These are phyloP conservation scores for Tricholoma bakamatsutake DNA, from an alignment of 768 basidiomycete species.

Conservation along the genomic window DNA sequence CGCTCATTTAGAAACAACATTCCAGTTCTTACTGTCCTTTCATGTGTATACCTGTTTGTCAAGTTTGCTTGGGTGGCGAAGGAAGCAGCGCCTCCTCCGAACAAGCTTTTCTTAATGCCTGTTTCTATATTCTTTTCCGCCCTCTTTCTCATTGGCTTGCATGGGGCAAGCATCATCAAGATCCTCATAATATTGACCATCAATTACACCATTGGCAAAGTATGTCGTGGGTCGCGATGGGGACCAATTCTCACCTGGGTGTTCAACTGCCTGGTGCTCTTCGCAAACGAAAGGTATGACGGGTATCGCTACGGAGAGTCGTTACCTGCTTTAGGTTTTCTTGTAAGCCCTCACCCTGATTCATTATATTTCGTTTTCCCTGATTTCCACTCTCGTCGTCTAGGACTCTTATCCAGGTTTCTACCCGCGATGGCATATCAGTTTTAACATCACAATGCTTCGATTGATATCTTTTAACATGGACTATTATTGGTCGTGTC, in stretches of 20 bases:
- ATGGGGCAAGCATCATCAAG: conserved; percentile 79
- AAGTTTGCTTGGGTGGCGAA: conserved; percentile 45
- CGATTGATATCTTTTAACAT: conserved; percentile 89
- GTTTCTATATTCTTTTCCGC: conserved; percentile 59
- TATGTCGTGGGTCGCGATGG: conserved; percentile 32
- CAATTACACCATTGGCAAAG: conserved; percentile 65
- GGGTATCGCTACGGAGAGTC: conserved; percentile 69
- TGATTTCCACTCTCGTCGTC: conserved; percentile 4
- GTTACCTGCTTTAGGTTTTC: conserved; percentile 42
- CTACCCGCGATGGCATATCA: conserved; percentile 89
- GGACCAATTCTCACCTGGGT: conserved; percentile 63
- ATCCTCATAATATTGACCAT: conserved; percentile 60
- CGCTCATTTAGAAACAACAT: conserved; percentile 81
- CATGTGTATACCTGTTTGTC: conserved; percentile 46
- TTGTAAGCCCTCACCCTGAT: conserved; percentile 45
- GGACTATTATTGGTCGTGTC: conserved; percentile 86
- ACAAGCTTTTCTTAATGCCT: conserved; percentile 37
- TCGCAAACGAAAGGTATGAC: conserved; percentile 65
- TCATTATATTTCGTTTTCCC: background rate
- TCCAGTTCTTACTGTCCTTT: conserved; percentile 47
- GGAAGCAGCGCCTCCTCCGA: conserved; percentile 15
- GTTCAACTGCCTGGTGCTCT: conserved; percentile 70
- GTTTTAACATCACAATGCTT: conserved; percentile 95
- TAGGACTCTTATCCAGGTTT: conserved; percentile 68
- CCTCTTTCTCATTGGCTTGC: conserved; percentile 63